Evolutionary conservation across 1,284 basidiomycete species (phyloP).

Genomic region (Schizophyllum amplum): DNA sequence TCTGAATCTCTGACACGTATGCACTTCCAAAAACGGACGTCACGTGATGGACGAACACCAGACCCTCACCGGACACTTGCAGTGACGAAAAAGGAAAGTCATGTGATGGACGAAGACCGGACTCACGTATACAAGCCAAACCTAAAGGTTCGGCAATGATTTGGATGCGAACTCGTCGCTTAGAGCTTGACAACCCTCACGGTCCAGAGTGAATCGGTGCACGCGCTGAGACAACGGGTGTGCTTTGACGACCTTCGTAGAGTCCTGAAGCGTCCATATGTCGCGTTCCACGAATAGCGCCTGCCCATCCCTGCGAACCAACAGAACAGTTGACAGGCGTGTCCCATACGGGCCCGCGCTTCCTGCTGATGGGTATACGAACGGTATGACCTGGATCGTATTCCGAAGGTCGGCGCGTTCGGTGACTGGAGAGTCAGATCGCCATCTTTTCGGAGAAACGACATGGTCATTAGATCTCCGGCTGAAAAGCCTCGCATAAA

Average conservation of each 20-base stretch:
- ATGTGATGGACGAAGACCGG: too few relatives aligned
- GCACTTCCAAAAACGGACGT: too few relatives aligned
- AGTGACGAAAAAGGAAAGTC: too few relatives aligned
- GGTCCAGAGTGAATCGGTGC: constrained; percentile 6
- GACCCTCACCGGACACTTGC: too few relatives aligned
- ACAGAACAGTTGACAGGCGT: constrained; percentile 63
- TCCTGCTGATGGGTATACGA: constrained; percentile 19
- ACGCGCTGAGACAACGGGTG: constrained; percentile 29
- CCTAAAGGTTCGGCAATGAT: too few relatives aligned
- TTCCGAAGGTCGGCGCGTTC: constrained; percentile 46
- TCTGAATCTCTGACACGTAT: too few relatives aligned
- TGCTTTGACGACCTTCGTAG: constrained; percentile 16
- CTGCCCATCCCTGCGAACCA: constrained; percentile 52
- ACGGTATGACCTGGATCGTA: constrained; percentile 53
- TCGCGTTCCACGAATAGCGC: constrained; percentile 68
- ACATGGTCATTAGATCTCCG: constrained; percentile 7
- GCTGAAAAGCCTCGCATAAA: constrained; percentile 12
- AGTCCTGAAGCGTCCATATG: constrained; percentile 46
- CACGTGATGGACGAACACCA: too few relatives aligned
- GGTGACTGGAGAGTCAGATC: constrained; percentile 33
- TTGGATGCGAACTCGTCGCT: not conserved
- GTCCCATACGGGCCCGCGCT: constrained; percentile 45
- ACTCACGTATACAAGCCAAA: too few relatives aligned
- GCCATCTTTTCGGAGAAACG: constrained; percentile 35
- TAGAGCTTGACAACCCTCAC: constrained; percentile 30